Evolutionary conservation across 2,329 filamentous ascomycete genomes (phyloP).

Genomic region (Ceratocystis harringtonii): DNA sequence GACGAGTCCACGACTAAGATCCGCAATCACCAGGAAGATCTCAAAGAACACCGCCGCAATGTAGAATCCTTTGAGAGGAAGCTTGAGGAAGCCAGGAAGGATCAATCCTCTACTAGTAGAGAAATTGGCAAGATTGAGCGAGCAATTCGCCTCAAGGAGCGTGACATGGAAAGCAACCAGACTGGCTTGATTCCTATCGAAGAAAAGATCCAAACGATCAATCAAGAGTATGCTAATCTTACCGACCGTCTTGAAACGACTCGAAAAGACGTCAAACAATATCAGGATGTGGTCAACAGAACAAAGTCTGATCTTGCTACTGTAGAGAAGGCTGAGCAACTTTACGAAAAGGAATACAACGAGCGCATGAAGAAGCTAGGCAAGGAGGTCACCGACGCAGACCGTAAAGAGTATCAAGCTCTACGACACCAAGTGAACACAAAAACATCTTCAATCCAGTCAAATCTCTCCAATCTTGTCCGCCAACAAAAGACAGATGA

Average conservation of each 20-base stretch:
- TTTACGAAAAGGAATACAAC: slow-evolving; percentile 78
- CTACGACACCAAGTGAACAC: slow-evolving; percentile 75
- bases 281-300: slow-evolving; percentile 53
- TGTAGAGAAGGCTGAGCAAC: slow-evolving; percentile 78
- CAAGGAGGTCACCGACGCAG: slow-evolving; percentile 67
- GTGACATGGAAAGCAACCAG: slow-evolving; percentile 71
- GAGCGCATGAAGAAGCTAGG: slow-evolving; percentile 77
- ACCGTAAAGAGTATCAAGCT: slow-evolving; percentile 77
- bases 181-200: slow-evolving; percentile 78
- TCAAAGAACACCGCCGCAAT: slow-evolving; percentile 81
- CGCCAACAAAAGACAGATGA: slow-evolving; percentile 85
- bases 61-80: slow-evolving; percentile 70
- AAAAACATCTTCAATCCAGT: slow-evolving; percentile 64
- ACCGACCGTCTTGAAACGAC: slow-evolving; percentile 55
- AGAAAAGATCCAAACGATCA: slow-evolving; percentile 75
- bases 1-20: slow-evolving; percentile 84
- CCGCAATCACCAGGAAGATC: slow-evolving; percentile 80
- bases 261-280: slow-evolving; percentile 58
- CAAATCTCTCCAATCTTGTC: slow-evolving; percentile 69
- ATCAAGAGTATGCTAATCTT: slow-evolving; percentile 52
- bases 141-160: slow-evolving; percentile 71
- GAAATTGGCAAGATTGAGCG: slow-evolving; percentile 72
- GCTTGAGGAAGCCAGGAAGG: slow-evolving; percentile 66
- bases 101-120: slow-evolving; percentile 62
- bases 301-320: slow-evolving; percentile 64